Evolutionary conservation across 495 filamentous ascomycete species (phyloP), one percentile per base, ranked within the genome.

Genomic region (Neurospora discreta): DNA sequence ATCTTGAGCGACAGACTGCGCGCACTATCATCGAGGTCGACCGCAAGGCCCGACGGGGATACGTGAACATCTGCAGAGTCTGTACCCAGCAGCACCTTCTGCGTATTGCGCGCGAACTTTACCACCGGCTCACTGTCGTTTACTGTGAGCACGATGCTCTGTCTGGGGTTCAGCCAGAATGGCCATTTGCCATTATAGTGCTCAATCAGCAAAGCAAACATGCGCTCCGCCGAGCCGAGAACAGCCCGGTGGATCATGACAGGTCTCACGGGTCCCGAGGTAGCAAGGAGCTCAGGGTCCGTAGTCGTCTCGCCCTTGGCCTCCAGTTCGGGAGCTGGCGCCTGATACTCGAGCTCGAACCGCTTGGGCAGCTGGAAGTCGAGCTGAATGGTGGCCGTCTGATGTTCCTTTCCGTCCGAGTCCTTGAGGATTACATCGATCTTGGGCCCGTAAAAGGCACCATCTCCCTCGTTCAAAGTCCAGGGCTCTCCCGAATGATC

Each of bases 391-490:
- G 94, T 97, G 16, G 93, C 94, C 18, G 94, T 91, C 74, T 98
- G 94, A 77, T 97, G 94, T 72, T 92, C 91, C 78, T 96, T 97
- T 5, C 93, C 93, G 74, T 94, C 88, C 20, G 90, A 88, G 74
- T 96, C 94, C 73, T 86, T 89, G 13, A 97, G 81, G 65, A 96
- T 90, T 58, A 97, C 91, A 76, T 98, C 94, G 74, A 98, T 97
- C 82, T 98, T 98, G 11, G 94, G 94, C 0, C 94, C 94, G 79
- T 97, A 98, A 77, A 98, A 98, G 7, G 94, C 94, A 38, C 94
- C 94, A 72, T 97, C 94, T 8, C 93, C 93, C 73, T 89, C 86
- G 73, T 92, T 94, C 69, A 94, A 41, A 0, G 84, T 85, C 91
- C 92, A 97, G 33, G 85, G 77, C 67, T 87, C 85, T 3, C 89